A percentile compares a stretch with the other conserved stretches of the same genome.
Evolutionary conservation across 345 rosid species (phyloP).

Genomic region (Barbarea vulgaris): DNA sequence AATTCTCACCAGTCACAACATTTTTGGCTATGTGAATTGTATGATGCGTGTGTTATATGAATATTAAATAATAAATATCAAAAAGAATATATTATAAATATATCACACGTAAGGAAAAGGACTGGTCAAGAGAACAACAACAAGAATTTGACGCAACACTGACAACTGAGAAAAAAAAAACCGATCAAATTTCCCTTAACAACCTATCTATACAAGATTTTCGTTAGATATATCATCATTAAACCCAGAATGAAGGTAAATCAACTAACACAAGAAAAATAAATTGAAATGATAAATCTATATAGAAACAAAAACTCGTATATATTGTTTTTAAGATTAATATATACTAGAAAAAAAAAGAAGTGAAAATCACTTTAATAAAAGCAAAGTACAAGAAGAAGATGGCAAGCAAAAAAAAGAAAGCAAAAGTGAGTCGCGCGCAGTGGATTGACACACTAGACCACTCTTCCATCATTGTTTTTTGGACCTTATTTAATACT

Average conservation of each 20-base stretch:
- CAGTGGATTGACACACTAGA: slow-evolving; percentile 33
- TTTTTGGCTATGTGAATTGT: background rate
- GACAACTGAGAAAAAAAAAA: slow-evolving; percentile 9
- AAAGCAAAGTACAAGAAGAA: slow-evolving; percentile 33
- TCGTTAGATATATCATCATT: background rate
- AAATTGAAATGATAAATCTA: background rate
- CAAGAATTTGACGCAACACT: slow-evolving; percentile 18
- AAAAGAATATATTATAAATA: background rate
- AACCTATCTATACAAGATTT: background rate
- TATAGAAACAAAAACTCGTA: no score
- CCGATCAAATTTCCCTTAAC: background rate
- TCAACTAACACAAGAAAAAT: background rate
- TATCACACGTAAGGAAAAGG: slow-evolving; percentile 6
- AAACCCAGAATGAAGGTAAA: background rate
- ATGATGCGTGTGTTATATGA: background rate
- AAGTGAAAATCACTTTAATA: slow-evolving; percentile 24
- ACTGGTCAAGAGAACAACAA: slow-evolving; percentile 14
- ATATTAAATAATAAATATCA: background rate
- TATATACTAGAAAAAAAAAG: slow-evolving; percentile 22
- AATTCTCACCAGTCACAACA: background rate
- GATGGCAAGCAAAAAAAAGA: slow-evolving; percentile 23
- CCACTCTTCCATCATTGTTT: slow-evolving; percentile 39
- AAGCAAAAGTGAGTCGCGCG: slow-evolving; percentile 28
- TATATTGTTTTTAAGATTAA: background rate
- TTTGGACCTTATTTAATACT: slow-evolving; percentile 23